Base-by-base conservation (phyloP, 495 filamentous ascomycete genomes). In the Margaritispora aquatica region DNA sequence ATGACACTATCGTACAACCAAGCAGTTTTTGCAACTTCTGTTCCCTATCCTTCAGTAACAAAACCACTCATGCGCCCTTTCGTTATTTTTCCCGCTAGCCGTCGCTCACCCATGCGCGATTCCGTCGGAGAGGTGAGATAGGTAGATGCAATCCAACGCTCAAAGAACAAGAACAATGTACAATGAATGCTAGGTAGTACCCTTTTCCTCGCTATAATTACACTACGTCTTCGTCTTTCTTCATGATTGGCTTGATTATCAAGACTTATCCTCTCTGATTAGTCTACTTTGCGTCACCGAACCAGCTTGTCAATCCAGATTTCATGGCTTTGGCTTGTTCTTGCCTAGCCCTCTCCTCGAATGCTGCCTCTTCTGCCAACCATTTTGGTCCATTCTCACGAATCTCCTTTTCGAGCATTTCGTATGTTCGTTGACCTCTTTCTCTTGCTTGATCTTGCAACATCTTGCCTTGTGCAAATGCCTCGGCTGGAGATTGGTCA, bases 401-500 rank as follows among this genome's bases (percentile, higher is more conserved):
- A 68, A 98, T 94, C 74, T 96, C 84, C 67, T 81, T 83, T 73
- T 97, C 94, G 60, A 96, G 81, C 68, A 84, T 70, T 75, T 96
- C 82, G 73, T 97, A 97, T 70, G 90, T 85, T 74, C 86, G 86
- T 73, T 90, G 88, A 23, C 95, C 93, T 36, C 89, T 79, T 75
- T 98, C 95, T 34, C 95, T 84, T 52, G 92, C 88, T 69, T 92
- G 84, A 68, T 98, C 94, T 74, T 88, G 89, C 52, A 95, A 78
- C 86, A 96, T 98, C 83, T 97, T 96, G 26, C 90, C 92, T 74
- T 95, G 82, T 36, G 84, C 84, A 27, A 90, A 81, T 2, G 87
- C 89, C 66, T 93, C 88, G 0, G 81, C 74, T 1, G 86, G 81
- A 44, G 74, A 83, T 61, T 83, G 76, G 58, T 95, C 90, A 31